Conservation (phyloP, 352 stramenopile genomes). For the Globisporangium uncinulatum region DNA sequence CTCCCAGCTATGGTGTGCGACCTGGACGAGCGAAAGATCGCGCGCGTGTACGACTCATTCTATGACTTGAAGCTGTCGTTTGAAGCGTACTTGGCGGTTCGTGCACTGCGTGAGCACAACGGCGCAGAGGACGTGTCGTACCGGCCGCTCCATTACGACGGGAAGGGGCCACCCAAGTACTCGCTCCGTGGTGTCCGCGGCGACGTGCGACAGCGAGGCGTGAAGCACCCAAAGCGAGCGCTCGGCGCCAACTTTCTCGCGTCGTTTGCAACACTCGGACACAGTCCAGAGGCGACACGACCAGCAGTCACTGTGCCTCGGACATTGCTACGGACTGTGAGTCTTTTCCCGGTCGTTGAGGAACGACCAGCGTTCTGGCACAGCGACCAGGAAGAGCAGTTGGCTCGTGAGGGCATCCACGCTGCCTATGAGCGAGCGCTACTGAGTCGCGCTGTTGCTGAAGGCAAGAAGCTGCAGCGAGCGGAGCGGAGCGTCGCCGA, state of each 20-base stretch:
- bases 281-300: not conserved
- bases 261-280: not conserved
- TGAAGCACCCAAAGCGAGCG: not conserved
- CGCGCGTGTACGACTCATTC: constrained; percentile 28
- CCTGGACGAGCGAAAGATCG: constrained; percentile 22
- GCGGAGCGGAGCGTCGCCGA: not conserved
- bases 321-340: not conserved
- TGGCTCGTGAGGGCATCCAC: not conserved
- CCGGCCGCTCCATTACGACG: constrained; percentile 23
- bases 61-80: constrained; percentile 25
- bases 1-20: constrained; percentile 76
- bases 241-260: not conserved
- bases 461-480: not conserved
- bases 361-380: constrained; percentile 2
- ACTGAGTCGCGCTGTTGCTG: not conserved
- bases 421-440: constrained; percentile 3
- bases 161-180: constrained; percentile 17
- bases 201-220: constrained; percentile 1
- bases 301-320: not conserved
- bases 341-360: not conserved
- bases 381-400: not conserved
- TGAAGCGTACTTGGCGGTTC: constrained; percentile 24
- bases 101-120: constrained; percentile 18
- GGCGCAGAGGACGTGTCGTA: constrained; percentile 25
- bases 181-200: constrained; percentile 15